phyloP scores from a whole-genome alignment of 306 rosid genomes.

The Corylus heterophylla region DNA sequence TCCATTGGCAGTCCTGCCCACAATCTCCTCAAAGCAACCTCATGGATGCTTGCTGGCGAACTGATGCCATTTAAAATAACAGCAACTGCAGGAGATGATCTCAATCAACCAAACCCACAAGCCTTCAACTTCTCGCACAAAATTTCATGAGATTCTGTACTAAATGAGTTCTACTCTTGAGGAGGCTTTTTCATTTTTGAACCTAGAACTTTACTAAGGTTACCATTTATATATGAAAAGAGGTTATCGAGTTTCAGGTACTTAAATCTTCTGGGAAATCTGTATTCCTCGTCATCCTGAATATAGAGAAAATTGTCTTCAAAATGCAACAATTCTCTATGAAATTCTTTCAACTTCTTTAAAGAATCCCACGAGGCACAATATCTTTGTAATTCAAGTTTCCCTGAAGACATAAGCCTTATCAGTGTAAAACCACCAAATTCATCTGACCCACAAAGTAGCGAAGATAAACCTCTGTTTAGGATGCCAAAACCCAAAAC shows the following conservation, averaged over 20 bases:
- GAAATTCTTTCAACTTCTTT: constrained; percentile 34
- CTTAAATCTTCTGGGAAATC: constrained; percentile 33
- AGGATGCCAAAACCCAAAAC: constrained; percentile 66
- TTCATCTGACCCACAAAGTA: constrained; percentile 47
- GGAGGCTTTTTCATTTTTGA: constrained; percentile 28
- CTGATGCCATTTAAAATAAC: constrained; percentile 54
- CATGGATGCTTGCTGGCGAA: constrained; percentile 52
- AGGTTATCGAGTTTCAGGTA: constrained; percentile 53
- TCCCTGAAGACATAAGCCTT: constrained; percentile 66
- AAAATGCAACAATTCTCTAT: constrained; percentile 29
- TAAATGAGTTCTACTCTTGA: constrained; percentile 23
- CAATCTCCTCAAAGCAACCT: constrained; percentile 51
- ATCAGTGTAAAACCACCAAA: constrained; percentile 66
- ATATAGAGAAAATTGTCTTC: constrained; percentile 38
- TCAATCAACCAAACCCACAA: constrained; percentile 47
- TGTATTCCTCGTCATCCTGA: constrained; percentile 44
- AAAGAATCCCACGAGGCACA: constrained; percentile 44
- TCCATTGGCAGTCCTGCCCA: constrained; percentile 68
- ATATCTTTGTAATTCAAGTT: constrained; percentile 68
- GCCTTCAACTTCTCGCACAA: constrained; percentile 62
- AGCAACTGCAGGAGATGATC: constrained; percentile 50
- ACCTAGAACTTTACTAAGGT: constrained; percentile 38
- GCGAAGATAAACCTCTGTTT: constrained; percentile 40
- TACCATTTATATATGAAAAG: constrained; percentile 46
- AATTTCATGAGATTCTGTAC: constrained; percentile 44